Percentiles rank a stretch among this genome's conserved stretches.
These are phyloP conservation scores for Quercus glauca DNA, from an alignment of 306 rosid genomes.

Conservation along the genomic window DNA sequence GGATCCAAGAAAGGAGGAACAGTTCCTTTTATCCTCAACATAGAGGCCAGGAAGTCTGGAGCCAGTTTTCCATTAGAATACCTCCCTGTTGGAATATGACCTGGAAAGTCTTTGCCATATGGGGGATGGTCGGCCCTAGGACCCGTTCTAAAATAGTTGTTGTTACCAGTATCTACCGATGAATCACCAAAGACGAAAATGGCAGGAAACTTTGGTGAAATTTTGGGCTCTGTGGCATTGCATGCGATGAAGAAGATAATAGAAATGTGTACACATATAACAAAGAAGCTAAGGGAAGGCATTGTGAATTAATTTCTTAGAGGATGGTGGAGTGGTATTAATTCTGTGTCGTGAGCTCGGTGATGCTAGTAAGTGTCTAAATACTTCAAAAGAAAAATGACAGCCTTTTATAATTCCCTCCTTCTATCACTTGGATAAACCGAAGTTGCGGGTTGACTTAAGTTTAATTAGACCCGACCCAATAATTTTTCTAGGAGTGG, in stretches of 20 bases:
- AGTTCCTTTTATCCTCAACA: slow-evolving; percentile 40
- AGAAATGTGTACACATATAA: slow-evolving; percentile 24
- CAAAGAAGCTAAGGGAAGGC: slow-evolving; percentile 24
- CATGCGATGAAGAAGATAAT: slow-evolving; percentile 20
- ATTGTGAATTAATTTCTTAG: slow-evolving; percentile 16
- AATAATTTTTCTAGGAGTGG: too few species aligned
- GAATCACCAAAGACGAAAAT: slow-evolving; percentile 70
- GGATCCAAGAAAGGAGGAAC: slow-evolving; percentile 59
- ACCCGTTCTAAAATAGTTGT: slow-evolving; percentile 47
- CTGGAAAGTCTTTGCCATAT: slow-evolving; percentile 56
- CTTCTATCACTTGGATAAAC: too few species aligned
- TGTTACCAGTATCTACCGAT: slow-evolving; percentile 56
- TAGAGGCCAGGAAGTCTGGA: slow-evolving; percentile 53
- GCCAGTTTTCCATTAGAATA: slow-evolving; percentile 61
- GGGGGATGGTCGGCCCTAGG: slow-evolving; percentile 52
- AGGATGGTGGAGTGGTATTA: not conserved
- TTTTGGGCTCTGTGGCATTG: slow-evolving; percentile 14
- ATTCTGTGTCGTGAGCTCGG: too few species aligned
- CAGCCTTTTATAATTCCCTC: too few species aligned
- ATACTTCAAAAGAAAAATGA: not conserved
- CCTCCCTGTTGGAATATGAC: slow-evolving; percentile 55
- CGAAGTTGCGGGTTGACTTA: too few species aligned
- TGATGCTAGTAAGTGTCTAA: not conserved
- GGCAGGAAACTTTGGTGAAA: slow-evolving; percentile 36
- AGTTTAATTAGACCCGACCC: too few species aligned